A percentile compares a stretch with the other conserved stretches of the same genome.
phyloP scores from a whole-genome alignment of 2,329 filamentous ascomycete genomes.

The Pseudogymnoascus sp. region DNA sequence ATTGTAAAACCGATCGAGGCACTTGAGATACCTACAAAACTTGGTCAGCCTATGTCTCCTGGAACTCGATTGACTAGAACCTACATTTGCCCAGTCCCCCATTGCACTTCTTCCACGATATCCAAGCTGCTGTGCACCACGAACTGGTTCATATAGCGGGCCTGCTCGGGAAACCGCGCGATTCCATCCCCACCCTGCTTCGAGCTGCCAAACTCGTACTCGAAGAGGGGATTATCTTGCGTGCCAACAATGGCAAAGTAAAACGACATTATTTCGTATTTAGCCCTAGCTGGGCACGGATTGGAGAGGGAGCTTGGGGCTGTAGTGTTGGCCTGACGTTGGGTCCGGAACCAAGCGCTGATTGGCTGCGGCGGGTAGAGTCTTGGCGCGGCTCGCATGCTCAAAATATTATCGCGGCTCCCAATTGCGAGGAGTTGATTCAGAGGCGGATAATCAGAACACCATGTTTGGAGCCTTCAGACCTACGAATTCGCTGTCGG shows the following conservation, averaged over 20 bases:
- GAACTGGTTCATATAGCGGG: constrained; percentile 93
- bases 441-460: constrained; percentile 11
- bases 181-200: constrained; percentile 92
- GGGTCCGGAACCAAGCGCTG: constrained; percentile 13
- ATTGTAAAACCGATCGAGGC: constrained; percentile 93
- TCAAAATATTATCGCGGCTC: constrained; percentile 8
- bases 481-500: constrained; percentile 64
- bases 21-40: constrained; percentile 74
- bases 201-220: constrained; percentile 92
- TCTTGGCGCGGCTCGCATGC: constrained; percentile 19
- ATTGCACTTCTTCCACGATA: constrained; percentile 93
- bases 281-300: constrained; percentile 21
- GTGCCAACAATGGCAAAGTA: constrained; percentile 97
- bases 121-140: constrained; percentile 90
- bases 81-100: constrained; percentile 77
- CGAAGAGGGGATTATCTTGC: constrained; percentile 91
- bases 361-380: constrained; percentile 18
- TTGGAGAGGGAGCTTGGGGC: constrained; percentile 2
- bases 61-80: constrained; percentile 21
- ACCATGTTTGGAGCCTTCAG: constrained; percentile 80
- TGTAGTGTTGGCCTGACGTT: constrained; percentile 7
- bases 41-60: constrained; percentile 8
- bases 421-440: not conserved
- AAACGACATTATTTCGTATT: constrained; percentile 68
- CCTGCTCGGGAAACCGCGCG: constrained; percentile 78